Conservation (phyloP, 108 stramenopile genomes). For the Pinguiococcus pyrenoidosus region DNA sequence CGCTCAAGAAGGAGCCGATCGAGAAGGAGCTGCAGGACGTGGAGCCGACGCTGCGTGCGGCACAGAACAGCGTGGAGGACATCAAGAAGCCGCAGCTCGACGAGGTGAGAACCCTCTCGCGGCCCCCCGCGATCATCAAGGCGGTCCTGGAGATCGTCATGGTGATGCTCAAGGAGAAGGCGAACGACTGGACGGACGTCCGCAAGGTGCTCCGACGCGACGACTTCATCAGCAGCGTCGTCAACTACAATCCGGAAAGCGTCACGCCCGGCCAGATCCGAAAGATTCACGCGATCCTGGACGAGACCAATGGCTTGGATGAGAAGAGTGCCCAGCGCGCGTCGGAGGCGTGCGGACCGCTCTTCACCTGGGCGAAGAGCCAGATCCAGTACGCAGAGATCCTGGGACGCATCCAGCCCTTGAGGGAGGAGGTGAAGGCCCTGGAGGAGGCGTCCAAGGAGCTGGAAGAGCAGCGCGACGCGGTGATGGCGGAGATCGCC, state of each 20-base stretch:
- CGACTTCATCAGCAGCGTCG: conserved; percentile 88
- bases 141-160: conserved; percentile 85
- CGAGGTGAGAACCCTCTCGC: conserved; percentile 73
- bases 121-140: conserved; percentile 83
- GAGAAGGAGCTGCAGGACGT: conserved; percentile 84
- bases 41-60: conserved; percentile 79
- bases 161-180: conserved; percentile 79
- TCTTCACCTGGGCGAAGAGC: conserved; percentile 83
- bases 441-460: conserved; percentile 17
- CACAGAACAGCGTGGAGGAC: conserved; percentile 67
- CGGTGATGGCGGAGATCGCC: conserved; percentile 58
- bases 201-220: conserved; percentile 69
- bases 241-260: conserved; percentile 82
- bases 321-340: conserved; percentile 28
- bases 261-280: conserved; percentile 62
- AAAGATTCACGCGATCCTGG: conserved; percentile 8
- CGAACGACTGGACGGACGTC: conserved; percentile 79
- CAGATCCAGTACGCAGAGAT: conserved; percentile 85
- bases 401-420: conserved; percentile 81
- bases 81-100: conserved; percentile 93
- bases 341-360: conserved; percentile 81
- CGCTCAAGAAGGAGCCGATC: conserved; percentile 55
- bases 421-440: conserved; percentile 80
- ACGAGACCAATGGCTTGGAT: conserved; percentile 1
- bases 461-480: conserved; percentile 47